phyloP scores from a whole-genome alignment of 2,329 filamentous ascomycete genomes.

The Cladorrhinum sp. region DNA sequence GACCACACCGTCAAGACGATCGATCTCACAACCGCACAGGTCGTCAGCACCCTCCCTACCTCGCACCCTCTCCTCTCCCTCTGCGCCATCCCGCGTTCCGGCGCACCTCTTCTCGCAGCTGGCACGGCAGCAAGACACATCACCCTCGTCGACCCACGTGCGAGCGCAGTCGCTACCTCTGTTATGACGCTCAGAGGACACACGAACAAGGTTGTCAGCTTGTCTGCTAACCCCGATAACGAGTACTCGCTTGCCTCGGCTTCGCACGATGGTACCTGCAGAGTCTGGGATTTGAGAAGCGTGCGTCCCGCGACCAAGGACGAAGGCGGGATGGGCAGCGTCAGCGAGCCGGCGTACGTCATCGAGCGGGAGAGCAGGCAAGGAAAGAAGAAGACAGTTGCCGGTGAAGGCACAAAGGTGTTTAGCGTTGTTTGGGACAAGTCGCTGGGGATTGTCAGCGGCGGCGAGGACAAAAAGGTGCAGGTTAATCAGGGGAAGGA shows the following conservation, averaged over 20 bases:
- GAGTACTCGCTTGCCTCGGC: conserved; percentile 82
- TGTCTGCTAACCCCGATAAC: conserved; percentile 57
- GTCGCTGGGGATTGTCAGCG: conserved; percentile 80
- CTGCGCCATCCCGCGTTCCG: conserved; percentile 66
- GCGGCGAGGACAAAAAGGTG: conserved; percentile 88
- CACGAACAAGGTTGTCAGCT: conserved; percentile 63
- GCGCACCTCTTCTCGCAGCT: conserved; percentile 57
- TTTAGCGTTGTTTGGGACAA: conserved; percentile 84
- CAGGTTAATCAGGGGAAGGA: conserved; percentile 77
- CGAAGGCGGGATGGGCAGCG: conserved; percentile 56
- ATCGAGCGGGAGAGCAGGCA: conserved; percentile 72
- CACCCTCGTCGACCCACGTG: conserved; percentile 87
- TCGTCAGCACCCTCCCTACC: conserved; percentile 80
- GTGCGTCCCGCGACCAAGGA: conserved; percentile 57
- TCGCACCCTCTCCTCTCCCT: conserved; percentile 80
- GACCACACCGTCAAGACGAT: conserved; percentile 90
- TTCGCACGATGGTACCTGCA: conserved; percentile 88
- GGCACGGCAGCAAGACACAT: conserved; percentile 85
- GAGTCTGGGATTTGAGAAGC: conserved; percentile 88
- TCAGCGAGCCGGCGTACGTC: conserved; percentile 71
- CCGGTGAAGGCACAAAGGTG: conserved; percentile 85
- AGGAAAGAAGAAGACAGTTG: conserved; percentile 60
- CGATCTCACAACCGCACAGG: conserved; percentile 76
- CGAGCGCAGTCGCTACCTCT: conserved; percentile 68
- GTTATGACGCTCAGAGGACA: conserved; percentile 92